Evolutionary conservation across 495 filamentous ascomycete genomes (phyloP), one percentile per base, ranked within the genome.

Genomic region (Zalerion maritima): DNA sequence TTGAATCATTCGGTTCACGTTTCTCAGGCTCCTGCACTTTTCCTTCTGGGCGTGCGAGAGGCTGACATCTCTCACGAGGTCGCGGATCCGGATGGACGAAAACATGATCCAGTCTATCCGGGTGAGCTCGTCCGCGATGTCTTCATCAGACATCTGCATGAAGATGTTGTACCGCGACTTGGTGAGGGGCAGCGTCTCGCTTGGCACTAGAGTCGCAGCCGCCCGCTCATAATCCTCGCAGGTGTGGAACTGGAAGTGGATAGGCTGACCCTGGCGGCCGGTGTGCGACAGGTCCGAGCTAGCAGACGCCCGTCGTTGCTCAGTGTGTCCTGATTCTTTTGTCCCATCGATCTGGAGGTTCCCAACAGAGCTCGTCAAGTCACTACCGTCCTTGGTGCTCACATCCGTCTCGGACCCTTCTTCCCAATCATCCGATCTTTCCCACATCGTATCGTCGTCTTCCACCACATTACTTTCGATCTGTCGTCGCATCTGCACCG

Each of bases 81-180:
- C 91, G 26, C 89, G 79, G 24, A 86, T 79, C n/a, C 81, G 75
- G 47, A 96, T 91, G n/a, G 83, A 79, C 40, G 78, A 85, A 53
- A 93, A 94, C 73, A 92, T 85, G 45, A 84, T 69, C 89, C 87
- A 94, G 56, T 96, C 89, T 23, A 96, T 86, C 30, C 89, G 71
- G 4, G 89, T 94, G 45, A 97, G 64, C 50, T 97, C 89, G 27
- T 73, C 73, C 5, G 91, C 89, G 37, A 94, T 81, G 26, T 80
- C 69, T 22, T 85, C 81, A 17, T 89, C 76, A 4, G 72, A 58
- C 15, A 71, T 69, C 16, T 78, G 78, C 73, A 92, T 86, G 37
- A 92, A 73, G 29, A 73, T 66, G 35, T 80, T 77, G 69, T 84
- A 93, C 40, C 81, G 75, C 24, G 75, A 53, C 46, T 93, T 93